Evolutionary conservation across 202 grass and related monocot genomes (phyloP).

Genomic region (Setaria italica): DNA sequence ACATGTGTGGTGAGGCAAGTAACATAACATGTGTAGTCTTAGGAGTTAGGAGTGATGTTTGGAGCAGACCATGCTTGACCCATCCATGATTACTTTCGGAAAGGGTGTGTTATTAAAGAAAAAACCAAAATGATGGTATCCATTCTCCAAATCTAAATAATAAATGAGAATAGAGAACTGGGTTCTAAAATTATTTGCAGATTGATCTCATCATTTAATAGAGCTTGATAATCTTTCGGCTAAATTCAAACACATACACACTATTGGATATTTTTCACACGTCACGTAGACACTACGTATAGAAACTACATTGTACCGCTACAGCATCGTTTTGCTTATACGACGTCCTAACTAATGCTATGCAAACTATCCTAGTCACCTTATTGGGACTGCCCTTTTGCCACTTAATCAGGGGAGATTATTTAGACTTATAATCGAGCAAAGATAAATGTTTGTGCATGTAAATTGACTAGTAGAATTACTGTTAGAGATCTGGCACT

Average conservation of each 20-base stretch:
- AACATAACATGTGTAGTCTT: slow-evolving; percentile 20
- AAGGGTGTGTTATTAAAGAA: background rate
- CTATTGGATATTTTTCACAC: no score
- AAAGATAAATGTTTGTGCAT: background rate
- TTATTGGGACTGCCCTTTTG: no score
- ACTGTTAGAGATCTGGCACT: background rate
- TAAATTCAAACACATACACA: no score
- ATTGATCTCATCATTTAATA: background rate
- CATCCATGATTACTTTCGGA: slow-evolving; percentile 13
- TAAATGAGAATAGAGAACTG: background rate
- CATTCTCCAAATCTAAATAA: slow-evolving; percentile 17
- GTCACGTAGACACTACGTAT: no score
- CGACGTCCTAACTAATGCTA: no score
- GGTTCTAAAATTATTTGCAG: background rate
- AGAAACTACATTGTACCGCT: background rate
- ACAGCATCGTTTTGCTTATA: no score
- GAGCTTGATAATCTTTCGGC: background rate
- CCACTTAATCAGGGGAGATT: no score
- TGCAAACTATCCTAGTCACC: no score
- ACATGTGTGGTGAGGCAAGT: background rate
- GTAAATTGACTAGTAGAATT: background rate
- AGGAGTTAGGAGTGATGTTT: background rate
- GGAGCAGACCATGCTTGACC: background rate
- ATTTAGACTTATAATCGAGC: background rate
- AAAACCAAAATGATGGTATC: slow-evolving; percentile 11